These are phyloP conservation scores for Rhodotorula glutinis DNA, from an alignment of 1,284 basidiomycete species.

Conservation along the genomic window DNA sequence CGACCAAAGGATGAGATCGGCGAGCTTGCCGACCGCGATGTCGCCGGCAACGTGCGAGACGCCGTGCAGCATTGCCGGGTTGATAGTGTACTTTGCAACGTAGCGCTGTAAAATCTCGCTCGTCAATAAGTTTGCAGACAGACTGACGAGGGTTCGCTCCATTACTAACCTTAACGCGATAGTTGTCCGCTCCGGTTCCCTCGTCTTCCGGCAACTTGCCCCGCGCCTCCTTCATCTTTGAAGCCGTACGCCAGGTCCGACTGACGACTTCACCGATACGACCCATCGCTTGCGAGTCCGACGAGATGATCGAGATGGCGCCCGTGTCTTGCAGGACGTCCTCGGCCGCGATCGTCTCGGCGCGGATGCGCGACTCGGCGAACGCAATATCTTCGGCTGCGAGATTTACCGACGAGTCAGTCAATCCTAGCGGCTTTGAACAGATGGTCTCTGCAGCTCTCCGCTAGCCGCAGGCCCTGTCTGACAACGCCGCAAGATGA, in stretches of 20 bases:
- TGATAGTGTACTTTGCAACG: constrained; percentile 94
- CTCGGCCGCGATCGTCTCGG: constrained; percentile 95
- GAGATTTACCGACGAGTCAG: constrained; percentile 46
- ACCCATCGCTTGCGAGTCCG: constrained; percentile 94
- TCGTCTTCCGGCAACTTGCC: constrained; percentile 69
- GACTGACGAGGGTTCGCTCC: not conserved
- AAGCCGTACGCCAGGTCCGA: constrained; percentile 94
- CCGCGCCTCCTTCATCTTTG: constrained; percentile 79
- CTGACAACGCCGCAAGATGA: not conserved
- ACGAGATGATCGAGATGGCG: constrained; percentile 91
- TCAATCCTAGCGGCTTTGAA: no score
- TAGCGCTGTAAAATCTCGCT: constrained; percentile 56
- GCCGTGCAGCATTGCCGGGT: constrained; percentile 93
- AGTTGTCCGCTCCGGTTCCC: constrained; percentile 70
- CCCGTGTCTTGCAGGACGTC: constrained; percentile 93
- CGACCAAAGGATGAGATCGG: constrained; percentile 92
- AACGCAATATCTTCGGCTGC: constrained; percentile 82
- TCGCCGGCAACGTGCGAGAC: constrained; percentile 85
- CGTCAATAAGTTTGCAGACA: not conserved
- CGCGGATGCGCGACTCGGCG: constrained; percentile 94
- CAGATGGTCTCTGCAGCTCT: no score
- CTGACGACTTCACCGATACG: constrained; percentile 89
- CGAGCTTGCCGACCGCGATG: constrained; percentile 74
- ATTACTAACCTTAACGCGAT: constrained; percentile 72
- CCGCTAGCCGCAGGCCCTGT: no score